These are phyloP conservation scores for Pichia thaimueangensis DNA, from an alignment of 805 yeast genomes.

Conservation along the genomic window DNA sequence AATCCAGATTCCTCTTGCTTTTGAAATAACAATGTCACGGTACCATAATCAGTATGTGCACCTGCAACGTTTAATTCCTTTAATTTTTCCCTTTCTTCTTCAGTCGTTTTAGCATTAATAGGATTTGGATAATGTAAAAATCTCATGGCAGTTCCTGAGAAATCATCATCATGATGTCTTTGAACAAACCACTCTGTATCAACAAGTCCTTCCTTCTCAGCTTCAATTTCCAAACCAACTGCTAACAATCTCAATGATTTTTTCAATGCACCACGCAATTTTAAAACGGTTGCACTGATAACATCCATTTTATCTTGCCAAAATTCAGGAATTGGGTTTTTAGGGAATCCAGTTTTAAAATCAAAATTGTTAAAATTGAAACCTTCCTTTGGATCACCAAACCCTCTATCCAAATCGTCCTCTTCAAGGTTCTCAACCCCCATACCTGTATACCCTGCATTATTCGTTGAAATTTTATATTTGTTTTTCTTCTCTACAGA, in stretches of 20 bases:
- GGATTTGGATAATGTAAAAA: constrained; percentile 67
- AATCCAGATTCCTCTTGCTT: constrained; percentile 65
- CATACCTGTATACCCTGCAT: constrained; percentile 37
- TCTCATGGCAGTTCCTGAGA: constrained; percentile 61
- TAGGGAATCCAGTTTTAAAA: constrained; percentile 40
- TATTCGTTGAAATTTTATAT: constrained; percentile 45
- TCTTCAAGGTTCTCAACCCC: constrained; percentile 39
- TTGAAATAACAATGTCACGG: constrained; percentile 68
- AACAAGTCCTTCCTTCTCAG: constrained; percentile 35
- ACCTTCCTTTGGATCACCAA: constrained; percentile 48
- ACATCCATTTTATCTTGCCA: constrained; percentile 34
- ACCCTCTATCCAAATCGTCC: constrained; percentile 27
- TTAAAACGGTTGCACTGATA: constrained; percentile 35
- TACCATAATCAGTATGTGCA: constrained; percentile 83
- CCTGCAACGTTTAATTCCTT: constrained; percentile 48
- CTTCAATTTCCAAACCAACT: constrained; percentile 56
- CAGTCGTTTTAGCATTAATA: constrained; percentile 33
- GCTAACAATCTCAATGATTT: constrained; percentile 52
- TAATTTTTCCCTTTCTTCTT: constrained; percentile 42
- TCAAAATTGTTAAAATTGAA: constrained; percentile 58
- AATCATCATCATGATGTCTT: constrained; percentile 45
- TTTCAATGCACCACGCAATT: constrained; percentile 45
- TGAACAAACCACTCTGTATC: constrained; percentile 57
- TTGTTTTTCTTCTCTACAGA: constrained; percentile 46
- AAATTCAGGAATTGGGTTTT: constrained; percentile 47